Evolutionary conservation across 129 eudicot species (phyloP).

Genomic region (Lonicera japonica): DNA sequence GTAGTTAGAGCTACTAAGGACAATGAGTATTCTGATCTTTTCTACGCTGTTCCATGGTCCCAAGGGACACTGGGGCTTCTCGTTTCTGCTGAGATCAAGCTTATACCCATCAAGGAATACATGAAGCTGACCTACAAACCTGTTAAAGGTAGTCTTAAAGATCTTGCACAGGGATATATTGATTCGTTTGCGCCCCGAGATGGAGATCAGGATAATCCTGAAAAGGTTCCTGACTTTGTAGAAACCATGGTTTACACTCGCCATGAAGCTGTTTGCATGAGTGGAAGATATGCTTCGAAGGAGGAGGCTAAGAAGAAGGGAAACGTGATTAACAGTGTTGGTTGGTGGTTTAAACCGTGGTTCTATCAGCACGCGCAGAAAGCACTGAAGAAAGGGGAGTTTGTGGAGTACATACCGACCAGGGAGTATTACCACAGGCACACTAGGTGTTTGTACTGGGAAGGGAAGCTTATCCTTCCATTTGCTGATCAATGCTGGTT

Average conservation of each 20-base stretch:
- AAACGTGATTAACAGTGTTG: constrained; percentile 58
- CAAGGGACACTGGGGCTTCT: constrained; percentile 96
- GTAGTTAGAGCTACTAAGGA: constrained; percentile 93
- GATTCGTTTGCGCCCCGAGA: constrained; percentile 89
- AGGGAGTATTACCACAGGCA: constrained; percentile 95
- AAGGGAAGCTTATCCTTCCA: constrained; percentile 97
- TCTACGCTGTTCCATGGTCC: constrained; percentile 97
- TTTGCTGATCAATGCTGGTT: constrained; percentile 94
- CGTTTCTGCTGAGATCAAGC: constrained; percentile 91
- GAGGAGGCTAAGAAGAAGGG: constrained; percentile 83
- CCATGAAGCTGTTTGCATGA: constrained; percentile 78
- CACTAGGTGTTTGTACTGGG: constrained; percentile 92
- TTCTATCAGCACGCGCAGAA: constrained; percentile 87
- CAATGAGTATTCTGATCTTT: constrained; percentile 87
- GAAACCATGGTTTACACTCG: constrained; percentile 83
- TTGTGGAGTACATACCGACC: constrained; percentile 94
- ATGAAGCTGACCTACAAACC: constrained; percentile 90
- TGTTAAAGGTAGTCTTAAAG: constrained; percentile 63
- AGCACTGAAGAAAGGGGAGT: constrained; percentile 75
- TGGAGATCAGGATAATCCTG: constrained; percentile 70
- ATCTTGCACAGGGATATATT: constrained; percentile 76
- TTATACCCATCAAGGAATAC: constrained; percentile 86
- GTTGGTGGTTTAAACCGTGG: constrained; percentile 99
- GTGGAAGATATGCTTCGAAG: constrained; percentile 59
- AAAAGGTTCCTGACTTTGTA: constrained; percentile 84